phyloP scores from a whole-genome alignment of 176 grass and related monocot genomes.

The Miscanthus lutarioriparius region DNA sequence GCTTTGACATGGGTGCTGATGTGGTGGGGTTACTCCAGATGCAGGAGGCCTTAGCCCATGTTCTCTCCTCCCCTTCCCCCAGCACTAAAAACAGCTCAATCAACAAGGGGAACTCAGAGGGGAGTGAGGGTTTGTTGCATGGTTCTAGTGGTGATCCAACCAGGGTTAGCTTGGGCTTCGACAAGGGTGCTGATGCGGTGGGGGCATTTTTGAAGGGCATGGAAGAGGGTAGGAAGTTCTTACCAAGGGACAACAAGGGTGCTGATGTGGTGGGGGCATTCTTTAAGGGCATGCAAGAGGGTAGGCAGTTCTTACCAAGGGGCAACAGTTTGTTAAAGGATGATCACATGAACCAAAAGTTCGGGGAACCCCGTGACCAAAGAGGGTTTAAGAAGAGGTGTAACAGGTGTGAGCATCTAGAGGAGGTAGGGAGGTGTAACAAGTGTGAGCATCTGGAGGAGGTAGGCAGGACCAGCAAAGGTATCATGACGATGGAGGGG shows the following conservation, averaged over 20 bases:
- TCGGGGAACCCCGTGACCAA: not conserved
- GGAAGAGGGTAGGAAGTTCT: slow-evolving; percentile 60
- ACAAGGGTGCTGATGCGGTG: slow-evolving; percentile 3
- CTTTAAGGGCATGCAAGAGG: slow-evolving; percentile 55
- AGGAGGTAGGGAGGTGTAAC: slow-evolving; percentile 13
- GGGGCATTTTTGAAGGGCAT: slow-evolving; percentile 42
- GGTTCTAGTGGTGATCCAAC: slow-evolving; percentile 22
- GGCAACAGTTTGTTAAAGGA: slow-evolving; percentile 6
- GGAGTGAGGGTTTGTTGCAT: not conserved
- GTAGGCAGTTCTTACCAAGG: slow-evolving; percentile 55
- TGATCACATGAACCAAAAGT: not conserved
- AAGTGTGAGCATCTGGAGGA: not conserved
- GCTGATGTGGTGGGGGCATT: slow-evolving; percentile 22
- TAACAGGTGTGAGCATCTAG: slow-evolving; percentile 12
- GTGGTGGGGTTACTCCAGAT: not conserved
- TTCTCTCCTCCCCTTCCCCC: slow-evolving; percentile 10
- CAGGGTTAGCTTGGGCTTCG: slow-evolving; percentile 5
- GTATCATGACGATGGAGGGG: slow-evolving; percentile 20
- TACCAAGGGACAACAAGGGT: slow-evolving; percentile 42
- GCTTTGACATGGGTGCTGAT: slow-evolving; percentile 29
- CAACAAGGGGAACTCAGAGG: not conserved
- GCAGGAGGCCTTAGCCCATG: slow-evolving; percentile 22
- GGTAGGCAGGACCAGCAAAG: slow-evolving; percentile 36
- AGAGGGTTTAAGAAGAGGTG: slow-evolving; percentile 32
- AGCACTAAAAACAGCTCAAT: not conserved